Conservation (phyloP, 2,329 filamentous ascomycete species). For the Neofusicoccum sp. region DNA sequence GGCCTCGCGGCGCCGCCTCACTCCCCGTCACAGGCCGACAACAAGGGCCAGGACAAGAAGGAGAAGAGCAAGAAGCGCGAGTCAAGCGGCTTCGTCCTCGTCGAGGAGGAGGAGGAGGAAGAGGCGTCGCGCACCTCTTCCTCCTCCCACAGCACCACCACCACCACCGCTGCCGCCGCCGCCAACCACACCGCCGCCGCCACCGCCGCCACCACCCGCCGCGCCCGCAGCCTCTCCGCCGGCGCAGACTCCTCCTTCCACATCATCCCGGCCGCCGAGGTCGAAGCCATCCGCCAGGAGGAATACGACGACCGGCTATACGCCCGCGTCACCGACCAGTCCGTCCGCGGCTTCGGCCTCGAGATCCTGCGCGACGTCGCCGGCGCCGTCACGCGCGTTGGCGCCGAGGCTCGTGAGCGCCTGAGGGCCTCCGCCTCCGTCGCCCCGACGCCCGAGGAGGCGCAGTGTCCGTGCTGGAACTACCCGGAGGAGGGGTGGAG, state of each 20-base stretch:
- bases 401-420: slow-evolving; percentile 37
- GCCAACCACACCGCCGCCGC: background rate
- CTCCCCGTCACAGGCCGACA: background rate
- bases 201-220: background rate
- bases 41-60: no score
- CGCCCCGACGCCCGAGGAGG: background rate
- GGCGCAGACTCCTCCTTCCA: background rate
- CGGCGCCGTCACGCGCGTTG: background rate
- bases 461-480: slow-evolving; percentile 10
- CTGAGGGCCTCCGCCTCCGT: slow-evolving; percentile 29
- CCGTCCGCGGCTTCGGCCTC: background rate
- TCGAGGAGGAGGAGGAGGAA: background rate
- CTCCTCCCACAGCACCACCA: background rate
- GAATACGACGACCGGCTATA: background rate
- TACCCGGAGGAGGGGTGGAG: background rate
- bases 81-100: background rate
- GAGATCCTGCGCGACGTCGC: slow-evolving; percentile 1
- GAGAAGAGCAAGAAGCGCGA: background rate
- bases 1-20: background rate
- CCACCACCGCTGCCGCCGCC: background rate
- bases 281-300: background rate
- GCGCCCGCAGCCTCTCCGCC: background rate
- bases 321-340: slow-evolving; percentile 5
- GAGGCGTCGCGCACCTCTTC: background rate
- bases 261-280: background rate